Evolutionary conservation across 345 rosid genomes (phyloP).

Genomic region (Euclidium syriacum): DNA sequence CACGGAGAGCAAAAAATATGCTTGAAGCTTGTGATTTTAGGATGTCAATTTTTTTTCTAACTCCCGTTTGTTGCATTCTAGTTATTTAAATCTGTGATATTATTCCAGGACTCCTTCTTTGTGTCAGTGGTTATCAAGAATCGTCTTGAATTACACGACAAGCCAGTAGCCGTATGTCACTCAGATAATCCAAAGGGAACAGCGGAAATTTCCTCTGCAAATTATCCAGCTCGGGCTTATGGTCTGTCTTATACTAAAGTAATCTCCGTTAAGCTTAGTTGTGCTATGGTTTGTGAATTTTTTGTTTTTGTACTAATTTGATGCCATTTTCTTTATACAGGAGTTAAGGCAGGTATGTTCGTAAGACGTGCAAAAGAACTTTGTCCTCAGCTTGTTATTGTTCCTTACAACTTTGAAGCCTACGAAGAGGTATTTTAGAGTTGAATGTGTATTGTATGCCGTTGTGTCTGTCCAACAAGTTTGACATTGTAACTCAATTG

Average conservation of each 20-base stretch:
- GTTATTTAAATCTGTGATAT: slow-evolving; percentile 17
- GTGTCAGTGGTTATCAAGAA: slow-evolving; percentile 83
- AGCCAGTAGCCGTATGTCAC: slow-evolving; percentile 91
- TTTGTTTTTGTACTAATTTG: slow-evolving; percentile 11
- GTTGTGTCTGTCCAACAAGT: not conserved
- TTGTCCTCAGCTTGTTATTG: slow-evolving; percentile 77
- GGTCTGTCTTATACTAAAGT: slow-evolving; percentile 47
- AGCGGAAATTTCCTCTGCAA: slow-evolving; percentile 96
- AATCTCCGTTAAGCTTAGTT: slow-evolving; percentile 19
- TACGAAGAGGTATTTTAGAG: slow-evolving; percentile 62
- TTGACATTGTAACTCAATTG: slow-evolving; percentile 25
- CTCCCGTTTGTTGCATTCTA: slow-evolving; percentile 3
- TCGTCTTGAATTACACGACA: slow-evolving; percentile 61
- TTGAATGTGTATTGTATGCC: not conserved
- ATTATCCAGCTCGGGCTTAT: slow-evolving; percentile 84
- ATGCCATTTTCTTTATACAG: slow-evolving; percentile 31
- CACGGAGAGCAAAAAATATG: not conserved
- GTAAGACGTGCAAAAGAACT: slow-evolving; percentile 86
- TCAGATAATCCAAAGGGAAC: slow-evolving; percentile 92
- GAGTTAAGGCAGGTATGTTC: slow-evolving; percentile 89
- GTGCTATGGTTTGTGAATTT: not conserved
- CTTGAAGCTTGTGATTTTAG: slow-evolving; percentile 1
- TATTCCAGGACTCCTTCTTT: slow-evolving; percentile 87
- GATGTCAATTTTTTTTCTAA: not conserved
- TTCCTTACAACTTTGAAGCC: slow-evolving; percentile 88